phyloP scores from a whole-genome alignment of 805 yeast genomes.

The Candida coquimbonensis region DNA sequence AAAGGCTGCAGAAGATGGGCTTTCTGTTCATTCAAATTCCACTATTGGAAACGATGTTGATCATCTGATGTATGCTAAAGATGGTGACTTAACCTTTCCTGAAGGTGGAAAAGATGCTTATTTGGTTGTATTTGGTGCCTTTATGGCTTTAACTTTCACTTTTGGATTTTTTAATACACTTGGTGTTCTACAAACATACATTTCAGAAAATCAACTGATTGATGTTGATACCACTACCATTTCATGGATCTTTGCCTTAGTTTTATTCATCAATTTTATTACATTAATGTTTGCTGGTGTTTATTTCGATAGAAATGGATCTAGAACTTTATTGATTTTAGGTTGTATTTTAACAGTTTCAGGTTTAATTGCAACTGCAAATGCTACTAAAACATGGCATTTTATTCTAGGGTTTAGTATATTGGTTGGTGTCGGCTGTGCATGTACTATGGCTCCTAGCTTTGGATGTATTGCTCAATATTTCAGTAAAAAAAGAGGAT shows the following conservation, averaged over 20 bases:
- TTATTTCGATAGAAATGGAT: conserved; percentile 49
- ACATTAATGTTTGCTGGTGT: conserved; percentile 50
- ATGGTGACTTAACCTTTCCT: conserved; percentile 28
- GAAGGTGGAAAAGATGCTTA: conserved; percentile 59
- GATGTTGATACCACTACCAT: conserved; percentile 38
- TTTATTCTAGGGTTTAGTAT: conserved; percentile 53
- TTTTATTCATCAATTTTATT: conserved; percentile 40
- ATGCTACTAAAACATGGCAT: conserved; percentile 45
- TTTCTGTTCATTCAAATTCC: too few species aligned
- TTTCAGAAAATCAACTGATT: conserved; percentile 47
- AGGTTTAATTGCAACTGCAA: conserved; percentile 49
- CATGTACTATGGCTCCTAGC: conserved; percentile 49
- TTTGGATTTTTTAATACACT: conserved; percentile 52
- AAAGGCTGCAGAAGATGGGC: too few species aligned
- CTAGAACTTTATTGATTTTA: conserved; percentile 32
- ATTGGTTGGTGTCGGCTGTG: conserved; percentile 49
- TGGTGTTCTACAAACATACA: conserved; percentile 58
- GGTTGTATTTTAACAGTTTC: conserved; percentile 37
- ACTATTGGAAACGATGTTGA: too few species aligned
- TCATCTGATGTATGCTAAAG: too few species aligned
- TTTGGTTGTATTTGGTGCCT: conserved; percentile 49
- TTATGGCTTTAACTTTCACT: conserved; percentile 45
- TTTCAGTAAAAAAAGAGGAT: conserved; percentile 51
- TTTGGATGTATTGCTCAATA: conserved; percentile 59
- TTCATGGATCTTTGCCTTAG: conserved; percentile 62